Evolutionary conservation across 2,329 filamentous ascomycete genomes (phyloP).

Genomic region (Westerdykella aurantiaca): DNA sequence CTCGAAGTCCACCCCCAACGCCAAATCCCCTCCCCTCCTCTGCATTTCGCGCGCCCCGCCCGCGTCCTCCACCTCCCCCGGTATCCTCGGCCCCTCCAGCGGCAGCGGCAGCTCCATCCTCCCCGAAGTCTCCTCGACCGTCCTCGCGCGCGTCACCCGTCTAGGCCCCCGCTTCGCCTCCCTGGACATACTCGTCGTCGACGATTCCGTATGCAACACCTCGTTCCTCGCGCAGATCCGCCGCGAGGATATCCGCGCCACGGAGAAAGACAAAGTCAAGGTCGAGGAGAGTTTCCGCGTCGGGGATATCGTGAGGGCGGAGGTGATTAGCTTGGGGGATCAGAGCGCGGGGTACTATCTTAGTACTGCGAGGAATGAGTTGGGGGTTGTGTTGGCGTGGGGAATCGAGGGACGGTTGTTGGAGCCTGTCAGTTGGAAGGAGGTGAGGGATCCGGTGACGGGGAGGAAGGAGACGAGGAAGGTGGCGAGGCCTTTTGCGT

Average conservation of each 20-base stretch:
- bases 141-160: conserved; percentile 79
- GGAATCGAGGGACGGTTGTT: conserved; percentile 85
- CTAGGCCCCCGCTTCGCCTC: conserved; percentile 80
- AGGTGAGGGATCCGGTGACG: conserved; percentile 79
- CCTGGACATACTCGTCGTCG: conserved; percentile 78
- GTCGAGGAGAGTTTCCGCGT: conserved; percentile 88
- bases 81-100: conserved; percentile 18
- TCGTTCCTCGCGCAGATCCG: conserved; percentile 83
- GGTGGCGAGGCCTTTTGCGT: conserved; percentile 75
- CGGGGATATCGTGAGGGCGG: conserved; percentile 82
- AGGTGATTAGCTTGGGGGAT: conserved; percentile 86
- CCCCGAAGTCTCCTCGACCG: conserved; percentile 72
- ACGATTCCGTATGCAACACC: conserved; percentile 59
- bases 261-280: conserved; percentile 91
- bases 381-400: conserved; percentile 88
- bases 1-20: conserved; percentile 13
- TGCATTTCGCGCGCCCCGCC: conserved; percentile 45
- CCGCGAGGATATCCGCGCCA: conserved; percentile 85
- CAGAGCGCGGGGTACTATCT: conserved; percentile 88
- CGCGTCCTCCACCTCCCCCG: conserved; percentile 9
- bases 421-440: conserved; percentile 92
- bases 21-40: conserved; percentile 49
- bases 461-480: conserved; percentile 75
- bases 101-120: conserved; percentile 61
- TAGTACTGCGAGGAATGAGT: conserved; percentile 83